Conservation (phyloP, 352 stramenopile species). For the Saprolegnia diclina region DNA sequence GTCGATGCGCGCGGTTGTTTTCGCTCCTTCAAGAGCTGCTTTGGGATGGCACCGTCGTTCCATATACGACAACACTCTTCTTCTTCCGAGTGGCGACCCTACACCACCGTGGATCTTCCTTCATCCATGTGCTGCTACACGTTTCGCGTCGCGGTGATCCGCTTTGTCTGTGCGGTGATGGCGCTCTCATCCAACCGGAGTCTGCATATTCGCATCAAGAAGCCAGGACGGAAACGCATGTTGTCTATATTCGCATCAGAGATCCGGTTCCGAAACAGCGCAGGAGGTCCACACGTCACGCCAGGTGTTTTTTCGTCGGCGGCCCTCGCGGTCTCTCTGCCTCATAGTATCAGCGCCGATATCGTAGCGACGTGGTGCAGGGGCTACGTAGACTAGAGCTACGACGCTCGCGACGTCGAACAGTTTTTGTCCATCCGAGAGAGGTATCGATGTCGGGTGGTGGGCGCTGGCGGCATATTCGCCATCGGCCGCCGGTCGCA, state of each 20-base stretch:
- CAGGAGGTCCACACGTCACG: neutral
- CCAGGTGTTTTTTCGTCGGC: neutral
- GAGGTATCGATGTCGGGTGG: neutral
- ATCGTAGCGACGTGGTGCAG: neutral
- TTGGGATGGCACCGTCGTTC: no score
- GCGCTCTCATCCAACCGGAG: no score
- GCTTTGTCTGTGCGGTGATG: no score
- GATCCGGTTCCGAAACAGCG: constrained; percentile 6
- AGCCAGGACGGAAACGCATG: constrained; percentile 2
- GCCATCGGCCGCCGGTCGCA: neutral
- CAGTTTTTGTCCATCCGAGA: neutral
- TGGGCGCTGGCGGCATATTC: neutral
- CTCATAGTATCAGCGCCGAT: neutral
- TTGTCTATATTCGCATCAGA: constrained; percentile 2
- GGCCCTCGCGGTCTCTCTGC: neutral
- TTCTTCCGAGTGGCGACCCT: no score
- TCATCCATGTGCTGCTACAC: no score
- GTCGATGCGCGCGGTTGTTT: no score
- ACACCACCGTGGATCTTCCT: no score
- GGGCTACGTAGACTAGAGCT: neutral
- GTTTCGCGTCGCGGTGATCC: no score
- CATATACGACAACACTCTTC: no score
- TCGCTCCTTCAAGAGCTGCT: no score
- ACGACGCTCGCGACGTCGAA: neutral
- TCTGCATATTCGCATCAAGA: neutral